These are phyloP conservation scores for Trichoderma asperelloides DNA, from an alignment of 495 filamentous ascomycete species.

Conservation along the genomic window DNA sequence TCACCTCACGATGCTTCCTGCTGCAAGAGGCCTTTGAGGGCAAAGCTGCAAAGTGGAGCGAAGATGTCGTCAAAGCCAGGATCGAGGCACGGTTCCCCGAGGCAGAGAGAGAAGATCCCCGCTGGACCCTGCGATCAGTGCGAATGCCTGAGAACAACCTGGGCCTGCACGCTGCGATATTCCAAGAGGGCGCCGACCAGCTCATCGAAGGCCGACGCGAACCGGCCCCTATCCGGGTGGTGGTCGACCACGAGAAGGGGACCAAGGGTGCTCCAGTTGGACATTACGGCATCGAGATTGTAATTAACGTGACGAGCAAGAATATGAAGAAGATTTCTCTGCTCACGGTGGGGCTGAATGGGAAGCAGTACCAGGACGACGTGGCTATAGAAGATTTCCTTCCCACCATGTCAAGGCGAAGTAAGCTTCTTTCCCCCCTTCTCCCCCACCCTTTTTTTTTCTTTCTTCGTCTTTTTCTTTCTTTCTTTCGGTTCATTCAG, in stretches of 20 bases:
- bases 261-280: conserved; percentile 50
- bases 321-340: conserved; percentile 38
- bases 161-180: conserved; percentile 64
- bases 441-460: not conserved
- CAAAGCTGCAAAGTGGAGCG: conserved; percentile 63
- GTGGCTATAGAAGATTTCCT: conserved; percentile 59
- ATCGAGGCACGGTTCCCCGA: conserved; percentile 80
- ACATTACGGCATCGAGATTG: conserved; percentile 61
- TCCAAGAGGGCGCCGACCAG: conserved; percentile 53
- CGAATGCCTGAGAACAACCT: conserved; percentile 50
- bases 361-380: conserved; percentile 55
- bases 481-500: conserved; percentile 1
- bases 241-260: conserved; percentile 51
- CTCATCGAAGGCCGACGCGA: conserved; percentile 46
- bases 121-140: conserved; percentile 68
- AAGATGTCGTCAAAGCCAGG: conserved; percentile 79
- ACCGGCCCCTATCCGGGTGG: conserved; percentile 50
- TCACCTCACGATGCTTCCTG: conserved; percentile 50
- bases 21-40: conserved; percentile 72
- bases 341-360: conserved; percentile 53
- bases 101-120: conserved; percentile 63
- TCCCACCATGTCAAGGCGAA: conserved; percentile 56
- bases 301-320: conserved; percentile 41
- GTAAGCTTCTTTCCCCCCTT: conserved; percentile 33
- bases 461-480: not conserved